A percentile compares a stretch with the other conserved stretches of the same genome.
Conservation (phyloP, 352 stramenopile species). For the Thalassiosira allenii region DNA sequence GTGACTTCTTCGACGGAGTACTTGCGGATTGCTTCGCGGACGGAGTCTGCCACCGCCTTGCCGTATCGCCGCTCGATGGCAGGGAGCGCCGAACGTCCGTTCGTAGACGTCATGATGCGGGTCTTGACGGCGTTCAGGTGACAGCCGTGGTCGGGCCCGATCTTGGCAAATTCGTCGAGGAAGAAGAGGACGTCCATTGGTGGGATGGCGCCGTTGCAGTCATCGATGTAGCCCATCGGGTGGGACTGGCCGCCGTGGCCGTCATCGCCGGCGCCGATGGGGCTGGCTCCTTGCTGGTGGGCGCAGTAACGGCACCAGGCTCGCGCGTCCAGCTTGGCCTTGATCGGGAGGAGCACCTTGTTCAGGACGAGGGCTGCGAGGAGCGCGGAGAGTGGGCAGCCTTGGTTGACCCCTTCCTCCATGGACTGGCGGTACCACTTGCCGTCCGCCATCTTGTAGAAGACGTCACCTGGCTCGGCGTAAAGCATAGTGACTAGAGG, state of each 20-base stretch:
- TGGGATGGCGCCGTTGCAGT: not conserved
- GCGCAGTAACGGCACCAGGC: not conserved
- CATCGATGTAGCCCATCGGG: conserved; percentile 7
- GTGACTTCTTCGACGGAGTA: conserved; percentile 3
- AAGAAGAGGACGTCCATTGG: conserved; percentile 24
- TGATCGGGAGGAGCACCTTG: not conserved
- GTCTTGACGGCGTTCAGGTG: conserved; percentile 28
- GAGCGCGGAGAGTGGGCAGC: conserved; percentile 36
- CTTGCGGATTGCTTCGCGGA: not conserved
- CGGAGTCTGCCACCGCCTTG: not conserved
- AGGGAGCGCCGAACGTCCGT: conserved; percentile 3
- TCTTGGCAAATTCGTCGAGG: not conserved
- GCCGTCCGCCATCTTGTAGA: conserved; percentile 11
- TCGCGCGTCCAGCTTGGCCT: not conserved
- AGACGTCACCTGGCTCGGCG: not conserved
- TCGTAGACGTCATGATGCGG: conserved; percentile 39
- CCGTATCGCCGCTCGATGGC: not conserved
- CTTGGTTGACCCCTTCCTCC: conserved; percentile 42
- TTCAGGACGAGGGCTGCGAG: conserved; percentile 28
- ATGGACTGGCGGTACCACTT: conserved; percentile 20
- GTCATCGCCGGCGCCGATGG: not conserved
- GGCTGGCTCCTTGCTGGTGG: not conserved
- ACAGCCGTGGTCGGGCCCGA: not conserved
- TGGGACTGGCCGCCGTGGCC: not conserved
- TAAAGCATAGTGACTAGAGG: conserved; percentile 23